These are phyloP conservation scores for Trichodelitschia bisporula DNA, from an alignment of 495 filamentous ascomycete species.

Conservation along the genomic window DNA sequence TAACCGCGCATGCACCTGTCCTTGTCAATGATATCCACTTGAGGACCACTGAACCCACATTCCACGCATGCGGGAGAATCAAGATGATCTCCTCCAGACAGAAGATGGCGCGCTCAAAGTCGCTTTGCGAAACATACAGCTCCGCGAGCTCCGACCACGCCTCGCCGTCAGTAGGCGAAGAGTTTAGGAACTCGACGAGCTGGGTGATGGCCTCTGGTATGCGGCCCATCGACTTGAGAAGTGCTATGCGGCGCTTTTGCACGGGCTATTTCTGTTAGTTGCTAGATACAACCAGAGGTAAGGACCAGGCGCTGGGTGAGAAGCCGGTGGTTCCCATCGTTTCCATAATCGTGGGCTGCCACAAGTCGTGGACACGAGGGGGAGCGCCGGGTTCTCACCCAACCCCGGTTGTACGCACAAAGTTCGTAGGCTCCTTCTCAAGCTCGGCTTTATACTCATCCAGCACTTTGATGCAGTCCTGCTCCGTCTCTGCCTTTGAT, in stretches of 20 bases:
- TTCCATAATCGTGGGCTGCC: too few species aligned
- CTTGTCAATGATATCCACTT: too few species aligned
- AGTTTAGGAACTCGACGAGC: conserved; percentile 49
- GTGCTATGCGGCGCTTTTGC: conserved; percentile 59
- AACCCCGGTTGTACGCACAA: too few species aligned
- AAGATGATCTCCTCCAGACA: conserved; percentile 78
- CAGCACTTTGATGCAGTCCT: conserved; percentile 39
- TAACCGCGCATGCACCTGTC: conserved; percentile 62
- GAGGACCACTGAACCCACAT: conserved; percentile 29
- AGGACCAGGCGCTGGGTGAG: too few species aligned
- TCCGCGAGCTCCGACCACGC: conserved; percentile 83
- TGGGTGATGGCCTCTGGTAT: conserved; percentile 46
- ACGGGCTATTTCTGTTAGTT: too few species aligned
- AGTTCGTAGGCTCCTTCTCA: conserved; percentile 50
- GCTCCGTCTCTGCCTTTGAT: conserved; percentile 41
- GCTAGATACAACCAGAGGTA: too few species aligned
- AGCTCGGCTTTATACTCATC: conserved; percentile 55
- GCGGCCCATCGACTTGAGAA: conserved; percentile 46
- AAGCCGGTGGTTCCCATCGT: too few species aligned
- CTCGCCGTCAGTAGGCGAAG: conserved; percentile 75
- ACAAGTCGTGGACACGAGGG: too few species aligned
- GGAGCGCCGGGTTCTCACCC: conserved; percentile 1
- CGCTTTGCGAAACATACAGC: conserved; percentile 52
- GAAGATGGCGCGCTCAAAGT: conserved; percentile 63
- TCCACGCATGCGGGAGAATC: conserved; percentile 84